These are phyloP conservation scores for Cladophialophora carrionii DNA, from an alignment of 2,329 filamentous ascomycete species.

Conservation along the genomic window DNA sequence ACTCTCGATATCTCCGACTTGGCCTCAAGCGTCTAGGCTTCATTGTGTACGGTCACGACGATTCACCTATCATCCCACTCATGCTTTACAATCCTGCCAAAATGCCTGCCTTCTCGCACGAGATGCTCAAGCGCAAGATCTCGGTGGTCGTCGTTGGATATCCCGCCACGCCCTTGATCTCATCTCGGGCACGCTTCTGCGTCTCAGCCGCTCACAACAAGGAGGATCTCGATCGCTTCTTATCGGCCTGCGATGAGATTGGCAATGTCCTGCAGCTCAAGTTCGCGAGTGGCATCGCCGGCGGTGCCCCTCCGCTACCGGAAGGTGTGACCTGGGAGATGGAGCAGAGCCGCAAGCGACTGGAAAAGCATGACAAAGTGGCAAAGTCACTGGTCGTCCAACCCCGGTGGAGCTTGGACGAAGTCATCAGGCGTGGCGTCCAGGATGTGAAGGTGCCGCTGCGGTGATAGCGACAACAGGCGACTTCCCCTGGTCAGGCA, in stretches of 20 bases:
- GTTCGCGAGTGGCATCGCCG: conserved; percentile 93
- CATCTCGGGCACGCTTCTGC: conserved; percentile 92
- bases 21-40: conserved; percentile 95
- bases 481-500: conserved; percentile 1
- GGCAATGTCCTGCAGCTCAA: conserved; percentile 92
- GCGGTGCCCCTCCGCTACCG: conserved; percentile 76
- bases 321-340: conserved; percentile 72
- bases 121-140: conserved; percentile 98
- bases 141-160: conserved; percentile 97
- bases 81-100: conserved; percentile 98
- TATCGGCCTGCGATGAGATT: conserved; percentile 85
- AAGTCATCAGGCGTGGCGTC: conserved; percentile 72
- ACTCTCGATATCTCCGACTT: conserved; percentile 95
- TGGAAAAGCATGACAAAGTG: conserved; percentile 52
- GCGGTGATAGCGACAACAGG: conserved; percentile 52
- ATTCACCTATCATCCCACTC: conserved; percentile 94
- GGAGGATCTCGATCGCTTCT: conserved; percentile 88
- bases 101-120: conserved; percentile 96
- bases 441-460: conserved; percentile 75
- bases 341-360: conserved; percentile 66
- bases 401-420: conserved; percentile 78
- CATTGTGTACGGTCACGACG: conserved; percentile 96
- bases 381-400: conserved; percentile 56
- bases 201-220: conserved; percentile 96
- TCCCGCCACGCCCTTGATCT: conserved; percentile 92